Base-by-base conservation (phyloP, 495 filamentous ascomycete genomes). In the Penicillium alfredii region DNA sequence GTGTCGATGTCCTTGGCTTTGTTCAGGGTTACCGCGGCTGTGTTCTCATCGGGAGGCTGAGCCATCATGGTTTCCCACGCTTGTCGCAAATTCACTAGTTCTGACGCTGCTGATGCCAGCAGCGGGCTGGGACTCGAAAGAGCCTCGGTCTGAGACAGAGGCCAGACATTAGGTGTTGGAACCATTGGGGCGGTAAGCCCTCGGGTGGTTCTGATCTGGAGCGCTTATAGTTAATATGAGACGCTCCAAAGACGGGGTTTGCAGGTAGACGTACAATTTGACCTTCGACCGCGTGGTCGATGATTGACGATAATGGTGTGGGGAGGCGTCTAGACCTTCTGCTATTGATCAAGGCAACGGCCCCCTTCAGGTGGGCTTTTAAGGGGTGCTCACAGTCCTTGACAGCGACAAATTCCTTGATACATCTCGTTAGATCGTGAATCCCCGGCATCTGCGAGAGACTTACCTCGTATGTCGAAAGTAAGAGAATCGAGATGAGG, bases 401-500 rank as follows among this genome's bases (percentile, higher is more conserved):
- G 5, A 59, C 41, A 1, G 58, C 51, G 7, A 40, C 35, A 13
- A 65, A 58, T 44, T 63, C 56, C 61, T 65, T 28, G 8, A 17
- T 28, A 22, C 6, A 47, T 21, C 7, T 24, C n/a, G 15, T 27
- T 14, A 40, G 12, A 25, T 18, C 1, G 18, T 15, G 7, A 18
- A 15, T 9, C 10, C 13, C 24, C 10, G 11, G 10, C 16, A 30
- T 29, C 14, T 14, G 4, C 1, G 10, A 17, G 8, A n/a, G 3
- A 56, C 61, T 25, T 45, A 80, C 77, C 69, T 84, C 80, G 38
- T 77, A 84, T n/a, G 77, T 69, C 0, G 74, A 76, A 27, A 84
- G 58, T 17, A 82, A 48, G 24, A 86, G 56, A 14, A 84, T 72
- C 0, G 78, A 65, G 17, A 77, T 72, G n/a, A 86, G 51, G 8